These are phyloP conservation scores for Leccinum ponderosum DNA, from an alignment of 1,284 basidiomycete species.

Conservation along the genomic window DNA sequence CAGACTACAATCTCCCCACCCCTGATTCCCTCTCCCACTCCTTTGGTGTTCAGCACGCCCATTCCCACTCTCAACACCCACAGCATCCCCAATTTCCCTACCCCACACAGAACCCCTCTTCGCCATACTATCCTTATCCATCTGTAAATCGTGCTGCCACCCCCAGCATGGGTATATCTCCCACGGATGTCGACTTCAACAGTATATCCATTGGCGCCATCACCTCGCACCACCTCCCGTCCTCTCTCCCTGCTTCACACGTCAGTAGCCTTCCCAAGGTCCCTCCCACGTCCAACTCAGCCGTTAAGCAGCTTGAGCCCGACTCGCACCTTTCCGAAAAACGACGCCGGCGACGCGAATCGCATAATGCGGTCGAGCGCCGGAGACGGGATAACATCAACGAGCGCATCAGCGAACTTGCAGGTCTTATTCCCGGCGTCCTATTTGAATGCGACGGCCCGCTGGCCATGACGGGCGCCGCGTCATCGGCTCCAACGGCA, in stretches of 20 bases:
- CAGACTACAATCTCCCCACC: slow-evolving; percentile 36
- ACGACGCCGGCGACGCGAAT: slow-evolving; percentile 74
- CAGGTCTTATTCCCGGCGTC: slow-evolving; percentile 84
- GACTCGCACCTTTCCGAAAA: slow-evolving; percentile 68
- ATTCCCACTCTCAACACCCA: slow-evolving; percentile 18
- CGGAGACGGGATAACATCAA: slow-evolving; percentile 90
- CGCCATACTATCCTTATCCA: slow-evolving; percentile 25
- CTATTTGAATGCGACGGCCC: slow-evolving; percentile 60
- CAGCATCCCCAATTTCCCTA: slow-evolving; percentile 26
- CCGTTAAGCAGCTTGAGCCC: slow-evolving; percentile 21
- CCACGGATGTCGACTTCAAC: slow-evolving; percentile 34
- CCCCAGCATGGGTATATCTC: slow-evolving; percentile 33
- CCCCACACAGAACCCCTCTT: slow-evolving; percentile 22
- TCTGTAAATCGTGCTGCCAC: slow-evolving; percentile 17
- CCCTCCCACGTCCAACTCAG: slow-evolving; percentile 7
- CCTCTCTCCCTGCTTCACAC: slow-evolving; percentile 21
- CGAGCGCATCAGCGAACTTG: slow-evolving; percentile 89
- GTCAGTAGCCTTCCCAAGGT: slow-evolving; percentile 13
- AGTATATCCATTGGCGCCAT: slow-evolving; percentile 20
- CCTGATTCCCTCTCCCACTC: slow-evolving; percentile 36
- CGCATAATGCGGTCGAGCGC: slow-evolving; percentile 90
- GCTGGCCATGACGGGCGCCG: slow-evolving; percentile 16
- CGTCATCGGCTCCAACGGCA: slow-evolving; percentile 11
- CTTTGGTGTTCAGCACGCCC: slow-evolving; percentile 22
- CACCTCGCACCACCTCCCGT: slow-evolving; percentile 19